Base-by-base conservation (phyloP, 1,139 yeast genomes). In the Kodamaea sp. region DNA sequence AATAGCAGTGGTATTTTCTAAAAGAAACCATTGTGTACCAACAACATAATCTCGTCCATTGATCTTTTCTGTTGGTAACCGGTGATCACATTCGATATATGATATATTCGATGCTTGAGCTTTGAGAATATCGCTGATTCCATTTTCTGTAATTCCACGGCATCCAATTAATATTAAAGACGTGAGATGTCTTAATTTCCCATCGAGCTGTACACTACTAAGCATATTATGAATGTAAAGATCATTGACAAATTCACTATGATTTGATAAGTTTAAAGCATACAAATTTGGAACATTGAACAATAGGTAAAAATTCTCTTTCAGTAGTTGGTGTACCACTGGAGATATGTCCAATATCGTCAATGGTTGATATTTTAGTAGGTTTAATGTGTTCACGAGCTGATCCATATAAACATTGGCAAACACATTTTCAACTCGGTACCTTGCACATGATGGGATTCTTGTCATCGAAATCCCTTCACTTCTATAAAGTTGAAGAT, bases 361-460 rank as follows among this genome's bases (percentile, higher is more conserved):
- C 37, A 53, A 47, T 2, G 61, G 58, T 8, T 36, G 35, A 27
- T 40, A 45, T 7, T 38, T 32, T 9, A 57, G 36, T 11, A 37
- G 36, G 30, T 50, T 50, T 24, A 62, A 36, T 34, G 52, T 50
- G 5, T 36, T 8, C 1, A 49, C 46, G 4, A 66, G 39, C 22
- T 62, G 60, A 8, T 41, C 25, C 2, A 66, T 38, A 15, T 47
- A 38, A 2, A 60, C 47, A 39, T 69, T 68, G 12, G 53, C 46
- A 43, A 64, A 67, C 4, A 70, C 27, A 35, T 62, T 67, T 34
- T 69, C 75, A 12, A 70, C 36, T 29, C 76, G 48, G 31, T 49
- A 46, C 25, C 36, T 31, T 2, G 34, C 27, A 7, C 36, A 23
- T 7, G 29, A 24, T 9, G 48, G 46, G 30, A 46, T 35, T 8